Percentiles rank a stretch among this genome's conserved stretches.
Conservation (phyloP, 176 grass and related monocot genomes). For the Bonia amplexicaulis region DNA sequence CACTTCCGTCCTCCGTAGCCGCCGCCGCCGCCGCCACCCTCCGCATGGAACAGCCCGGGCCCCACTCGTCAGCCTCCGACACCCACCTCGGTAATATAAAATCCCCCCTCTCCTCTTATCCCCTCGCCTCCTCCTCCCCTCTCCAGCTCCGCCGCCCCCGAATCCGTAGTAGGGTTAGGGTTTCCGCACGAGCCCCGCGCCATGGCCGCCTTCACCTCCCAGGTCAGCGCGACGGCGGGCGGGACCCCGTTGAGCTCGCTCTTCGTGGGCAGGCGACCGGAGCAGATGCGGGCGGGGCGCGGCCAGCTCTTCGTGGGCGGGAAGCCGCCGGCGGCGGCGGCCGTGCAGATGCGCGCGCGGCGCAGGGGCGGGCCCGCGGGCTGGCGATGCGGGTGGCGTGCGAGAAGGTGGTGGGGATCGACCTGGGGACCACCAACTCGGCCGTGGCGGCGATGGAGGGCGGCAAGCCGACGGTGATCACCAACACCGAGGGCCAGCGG, state of each 20-base stretch:
- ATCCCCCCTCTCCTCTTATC: neutral
- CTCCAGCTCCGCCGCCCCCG: neutral
- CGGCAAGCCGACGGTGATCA: conserved; percentile 94
- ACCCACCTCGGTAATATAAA: conserved; percentile 2
- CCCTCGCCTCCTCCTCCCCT: neutral
- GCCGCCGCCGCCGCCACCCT: neutral
- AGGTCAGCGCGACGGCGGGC: conserved; percentile 43
- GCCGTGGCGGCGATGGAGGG: conserved; percentile 98
- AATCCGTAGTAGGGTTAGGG: conserved; percentile 24
- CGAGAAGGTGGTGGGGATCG: conserved; percentile 98
- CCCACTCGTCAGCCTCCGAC: conserved; percentile 1
- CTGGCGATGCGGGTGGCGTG: conserved; percentile 59
- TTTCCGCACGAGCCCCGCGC: neutral
- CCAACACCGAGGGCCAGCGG: conserved; percentile 89
- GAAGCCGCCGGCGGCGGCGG: neutral
- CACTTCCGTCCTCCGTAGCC: neutral
- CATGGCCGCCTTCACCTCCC: conserved; percentile 52
- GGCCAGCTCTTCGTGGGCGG: conserved; percentile 46
- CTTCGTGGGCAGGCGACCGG: conserved; percentile 50
- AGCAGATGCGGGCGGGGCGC: neutral
- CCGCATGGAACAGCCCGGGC: neutral
- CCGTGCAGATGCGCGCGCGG: conserved; percentile 28
- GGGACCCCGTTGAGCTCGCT: conserved; percentile 37
- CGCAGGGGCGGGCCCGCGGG: conserved; percentile 22
- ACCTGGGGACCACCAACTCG: conserved; percentile 94